Base-by-base conservation (phyloP, 1,284 basidiomycete species). In the Stygiomarasmius scandens region DNA sequence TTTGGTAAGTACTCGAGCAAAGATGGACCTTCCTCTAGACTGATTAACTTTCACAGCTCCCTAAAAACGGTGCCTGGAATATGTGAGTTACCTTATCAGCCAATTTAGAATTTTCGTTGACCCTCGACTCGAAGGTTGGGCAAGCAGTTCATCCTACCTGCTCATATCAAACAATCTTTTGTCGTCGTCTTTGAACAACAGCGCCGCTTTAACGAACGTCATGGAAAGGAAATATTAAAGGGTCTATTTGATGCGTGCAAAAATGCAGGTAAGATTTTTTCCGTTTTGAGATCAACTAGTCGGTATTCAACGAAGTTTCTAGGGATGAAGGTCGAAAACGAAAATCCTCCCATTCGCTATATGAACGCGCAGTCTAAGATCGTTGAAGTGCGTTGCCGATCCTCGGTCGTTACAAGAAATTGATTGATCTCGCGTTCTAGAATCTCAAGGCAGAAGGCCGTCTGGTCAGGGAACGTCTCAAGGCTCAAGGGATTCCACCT, bases 171-270 rank as follows among this genome's bases (percentile, higher is more conserved):
- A 0, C 74, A 77, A 16, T 91, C 87, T 86, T 74, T 78, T 20
- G 71, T 91, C 2, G 77, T 87, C 10, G 64, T 89, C n/a, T 90
- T 84, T 57, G 87, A 90, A 64, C 76, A 80, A 10, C 71, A 77
- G 52, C 67, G 75, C 20, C 77, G 84, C 19, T 89, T 90, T 68
- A 70, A 68, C 36, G 66, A 74, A 19, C 20, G 11, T 11, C 25
- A 29, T 16, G 49, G n/a, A 10, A 22, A 36, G n/a, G 34, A 46
- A 4, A 47, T 57, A 43, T 24, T 57, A 9, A 47, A 52, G 23
- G 49, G 50, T 19, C 19, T 52, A 9, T 46, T 46, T 19, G 20
- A 32, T 16, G 49, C 43, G 12, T 52, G 55, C 16, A 34, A 25
- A 22, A 22, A 16, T 16, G 41, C 48, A 43, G 54, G 54, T 56